Evolutionary conservation across 2,329 filamentous ascomycete genomes (phyloP).

Genomic region (Fusarium denticulatum): DNA sequence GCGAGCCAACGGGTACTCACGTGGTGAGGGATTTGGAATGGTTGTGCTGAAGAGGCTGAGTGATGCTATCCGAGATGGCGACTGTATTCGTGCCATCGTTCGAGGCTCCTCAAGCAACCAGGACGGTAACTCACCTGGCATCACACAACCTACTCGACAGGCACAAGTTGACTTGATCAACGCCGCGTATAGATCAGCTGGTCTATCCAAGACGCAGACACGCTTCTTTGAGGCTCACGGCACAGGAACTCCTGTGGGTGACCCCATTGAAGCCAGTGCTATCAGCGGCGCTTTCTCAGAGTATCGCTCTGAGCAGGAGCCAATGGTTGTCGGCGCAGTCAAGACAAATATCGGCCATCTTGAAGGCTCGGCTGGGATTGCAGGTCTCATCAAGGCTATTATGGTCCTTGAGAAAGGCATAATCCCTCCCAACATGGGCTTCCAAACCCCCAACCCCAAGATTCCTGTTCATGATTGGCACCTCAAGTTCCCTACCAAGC

Average conservation of each 20-base stretch:
- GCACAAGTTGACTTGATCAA: conserved; percentile 3
- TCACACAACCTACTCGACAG: background rate
- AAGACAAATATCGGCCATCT: conserved; percentile 4
- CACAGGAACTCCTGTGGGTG: background rate
- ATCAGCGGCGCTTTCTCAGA: conserved; percentile 2
- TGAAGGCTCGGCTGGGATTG: background rate
- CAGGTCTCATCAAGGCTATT: background rate
- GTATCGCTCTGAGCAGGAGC: background rate
- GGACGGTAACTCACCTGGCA: background rate
- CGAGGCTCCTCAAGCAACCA: conserved; percentile 4
- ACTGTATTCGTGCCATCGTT: conserved; percentile 1
- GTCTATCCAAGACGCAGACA: background rate
- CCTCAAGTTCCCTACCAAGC: conserved; percentile 1
- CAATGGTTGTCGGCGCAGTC: background rate
- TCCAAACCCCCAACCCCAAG: background rate
- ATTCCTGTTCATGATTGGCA: conserved; percentile 1
- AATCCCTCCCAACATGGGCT: background rate
- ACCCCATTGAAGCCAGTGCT: conserved; percentile 3
- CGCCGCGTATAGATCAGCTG: background rate
- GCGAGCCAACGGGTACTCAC: background rate
- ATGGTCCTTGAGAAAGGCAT: background rate
- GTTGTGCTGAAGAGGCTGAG: background rate
- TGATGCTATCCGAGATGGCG: background rate
- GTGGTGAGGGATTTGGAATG: background rate
- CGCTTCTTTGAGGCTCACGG: conserved; percentile 3